Evolutionary conservation across 441 rosid species (phyloP).

Genomic region (Capsella rubella): DNA sequence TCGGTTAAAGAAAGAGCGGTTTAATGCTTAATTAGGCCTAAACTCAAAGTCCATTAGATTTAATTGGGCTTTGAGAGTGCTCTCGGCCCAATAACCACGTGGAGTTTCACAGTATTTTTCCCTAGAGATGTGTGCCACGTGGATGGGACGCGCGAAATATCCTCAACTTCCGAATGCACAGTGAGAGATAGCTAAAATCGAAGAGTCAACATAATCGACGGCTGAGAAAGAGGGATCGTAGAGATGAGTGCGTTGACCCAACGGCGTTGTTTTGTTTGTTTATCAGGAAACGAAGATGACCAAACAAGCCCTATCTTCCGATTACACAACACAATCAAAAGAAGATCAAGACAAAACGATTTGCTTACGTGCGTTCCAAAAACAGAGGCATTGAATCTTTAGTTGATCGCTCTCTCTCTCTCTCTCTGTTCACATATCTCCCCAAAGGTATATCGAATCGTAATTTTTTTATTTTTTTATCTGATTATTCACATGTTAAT

Average conservation of each 20-base stretch:
- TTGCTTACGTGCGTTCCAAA: conserved; percentile 17
- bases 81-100: conserved; percentile 11
- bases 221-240: conserved; percentile 5
- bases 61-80: background rate
- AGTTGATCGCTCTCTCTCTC: conserved; percentile 3
- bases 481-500: too few species aligned
- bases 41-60: background rate
- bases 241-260: conserved; percentile 10
- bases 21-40: background rate
- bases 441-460: background rate
- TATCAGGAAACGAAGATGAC: conserved; percentile 50
- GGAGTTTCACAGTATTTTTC: background rate
- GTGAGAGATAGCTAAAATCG: background rate
- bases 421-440: conserved; percentile 26
- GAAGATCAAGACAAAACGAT: conserved; percentile 22
- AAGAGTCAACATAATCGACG: conserved; percentile 41
- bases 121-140: conserved; percentile 41
- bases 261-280: conserved; percentile 42
- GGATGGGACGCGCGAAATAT: conserved; percentile 14
- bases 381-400: conserved; percentile 29
- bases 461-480: background rate
- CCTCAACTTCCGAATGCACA: conserved; percentile 19
- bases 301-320: conserved; percentile 64
- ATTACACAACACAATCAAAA: conserved; percentile 38
- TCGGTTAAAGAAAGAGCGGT: conserved; percentile 26